A percentile compares a stretch with the other conserved stretches of the same genome.
Evolutionary conservation across 179 eudicot species (phyloP).

Genomic region (Spergularia azorica): DNA sequence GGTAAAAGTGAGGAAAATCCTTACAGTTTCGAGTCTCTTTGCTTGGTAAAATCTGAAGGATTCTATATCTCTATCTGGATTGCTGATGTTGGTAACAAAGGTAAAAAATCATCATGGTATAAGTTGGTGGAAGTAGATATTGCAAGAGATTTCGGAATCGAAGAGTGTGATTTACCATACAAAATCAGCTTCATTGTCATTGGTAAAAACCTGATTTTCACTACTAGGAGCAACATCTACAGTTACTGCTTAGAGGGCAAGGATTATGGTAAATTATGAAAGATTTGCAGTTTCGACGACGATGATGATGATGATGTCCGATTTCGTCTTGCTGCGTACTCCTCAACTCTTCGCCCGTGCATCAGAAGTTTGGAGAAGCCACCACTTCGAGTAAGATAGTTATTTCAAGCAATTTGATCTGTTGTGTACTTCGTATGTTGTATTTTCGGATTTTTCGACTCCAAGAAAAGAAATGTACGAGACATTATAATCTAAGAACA

Average conservation of each 20-base stretch:
- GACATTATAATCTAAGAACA: background rate
- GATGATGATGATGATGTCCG: background rate
- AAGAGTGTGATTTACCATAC: background rate
- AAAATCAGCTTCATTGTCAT: background rate
- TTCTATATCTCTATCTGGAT: slow-evolving; percentile 10
- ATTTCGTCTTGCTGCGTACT: background rate
- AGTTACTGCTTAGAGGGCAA: slow-evolving; percentile 1
- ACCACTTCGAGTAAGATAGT: background rate
- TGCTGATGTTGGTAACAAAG: background rate
- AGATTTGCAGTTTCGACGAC: background rate
- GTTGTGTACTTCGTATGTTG: background rate
- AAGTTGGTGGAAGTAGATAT: background rate
- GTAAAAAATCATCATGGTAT: background rate
- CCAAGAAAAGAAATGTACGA: too few relatives aligned
- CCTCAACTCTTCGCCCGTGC: slow-evolving; percentile 23
- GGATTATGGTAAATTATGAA: background rate
- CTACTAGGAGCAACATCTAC: background rate
- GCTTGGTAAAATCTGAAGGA: slow-evolving; percentile 2
- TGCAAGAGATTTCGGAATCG: background rate
- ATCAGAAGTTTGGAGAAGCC: background rate
- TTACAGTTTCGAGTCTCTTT: slow-evolving; percentile 1
- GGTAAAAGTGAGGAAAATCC: background rate
- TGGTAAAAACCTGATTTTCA: slow-evolving; percentile 2
- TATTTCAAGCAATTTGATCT: background rate
- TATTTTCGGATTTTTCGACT: too few relatives aligned